A percentile compares a stretch with the other conserved stretches of the same genome.
Conservation (phyloP, 148 eudicot genomes). For the Spergularia marina region DNA sequence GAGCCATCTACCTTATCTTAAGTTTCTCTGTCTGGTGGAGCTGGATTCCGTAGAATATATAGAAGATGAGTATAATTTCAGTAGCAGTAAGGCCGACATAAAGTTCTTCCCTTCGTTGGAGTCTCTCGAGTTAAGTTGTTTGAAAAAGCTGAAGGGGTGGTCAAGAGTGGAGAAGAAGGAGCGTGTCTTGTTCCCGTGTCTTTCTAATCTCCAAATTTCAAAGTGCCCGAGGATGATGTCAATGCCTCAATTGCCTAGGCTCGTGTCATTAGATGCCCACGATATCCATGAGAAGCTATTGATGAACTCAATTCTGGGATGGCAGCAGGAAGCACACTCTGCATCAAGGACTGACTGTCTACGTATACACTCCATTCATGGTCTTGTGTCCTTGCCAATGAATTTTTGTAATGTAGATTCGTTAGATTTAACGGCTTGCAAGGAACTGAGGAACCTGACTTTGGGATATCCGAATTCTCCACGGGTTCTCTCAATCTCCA, state of each 20-base stretch:
- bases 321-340: no score
- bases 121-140: no score
- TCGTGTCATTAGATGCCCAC: not conserved
- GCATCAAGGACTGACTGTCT: no score
- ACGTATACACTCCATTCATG: no score
- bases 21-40: not conserved
- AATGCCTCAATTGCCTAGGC: not conserved
- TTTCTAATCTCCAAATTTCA: not conserved
- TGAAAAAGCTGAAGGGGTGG: not conserved
- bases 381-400: not conserved
- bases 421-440: not conserved
- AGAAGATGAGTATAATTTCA: not conserved
- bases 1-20: not conserved
- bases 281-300: not conserved
- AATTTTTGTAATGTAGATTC: not conserved
- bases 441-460: not conserved
- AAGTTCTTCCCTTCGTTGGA: no score
- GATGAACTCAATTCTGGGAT: not conserved
- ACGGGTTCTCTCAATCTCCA: not conserved
- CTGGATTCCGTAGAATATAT: not conserved
- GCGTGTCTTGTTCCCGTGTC: not conserved
- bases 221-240: not conserved
- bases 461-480: no score
- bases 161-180: not conserved
- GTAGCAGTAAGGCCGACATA: no score